phyloP scores from a whole-genome alignment of 73 alveolate genomes.

The Paramecium pentaurelia region DNA sequence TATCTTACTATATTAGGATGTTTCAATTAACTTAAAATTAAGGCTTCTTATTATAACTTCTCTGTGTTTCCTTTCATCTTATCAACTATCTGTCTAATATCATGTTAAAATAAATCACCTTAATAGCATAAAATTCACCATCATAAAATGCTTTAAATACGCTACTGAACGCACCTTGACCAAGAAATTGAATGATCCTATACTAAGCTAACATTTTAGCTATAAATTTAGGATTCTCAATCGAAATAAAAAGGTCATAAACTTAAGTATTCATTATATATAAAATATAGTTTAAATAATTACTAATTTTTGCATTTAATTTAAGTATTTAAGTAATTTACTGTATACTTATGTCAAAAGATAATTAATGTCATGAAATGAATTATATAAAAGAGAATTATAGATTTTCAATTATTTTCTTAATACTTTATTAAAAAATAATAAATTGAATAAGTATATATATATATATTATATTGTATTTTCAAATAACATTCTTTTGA shows the following conservation, averaged over 20 bases:
- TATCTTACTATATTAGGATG: slow-evolving; percentile 15
- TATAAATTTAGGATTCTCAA: background rate
- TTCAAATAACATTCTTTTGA: no score
- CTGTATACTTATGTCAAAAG: background rate
- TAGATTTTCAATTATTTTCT: background rate
- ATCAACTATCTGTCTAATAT: background rate
- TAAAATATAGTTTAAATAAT: background rate
- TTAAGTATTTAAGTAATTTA: background rate
- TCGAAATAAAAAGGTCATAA: background rate
- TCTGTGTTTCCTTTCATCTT: background rate
- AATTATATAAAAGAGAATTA: background rate
- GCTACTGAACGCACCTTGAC: slow-evolving; percentile 14
- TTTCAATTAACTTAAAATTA: background rate
- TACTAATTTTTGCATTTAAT: background rate
- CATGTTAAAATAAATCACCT: background rate
- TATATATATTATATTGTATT: no score
- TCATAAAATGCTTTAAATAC: background rate
- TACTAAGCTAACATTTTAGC: background rate
- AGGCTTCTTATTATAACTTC: background rate
- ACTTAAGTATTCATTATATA: background rate
- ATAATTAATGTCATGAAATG: background rate
- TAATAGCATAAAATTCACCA: background rate
- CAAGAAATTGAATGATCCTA: background rate
- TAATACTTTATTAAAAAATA: no score
- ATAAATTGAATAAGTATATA: background rate